A percentile compares a stretch with the other conserved stretches of the same genome.
These are phyloP conservation scores for Paecilomyces sp. DNA, from an alignment of 2,329 filamentous ascomycete genomes.

Conservation along the genomic window DNA sequence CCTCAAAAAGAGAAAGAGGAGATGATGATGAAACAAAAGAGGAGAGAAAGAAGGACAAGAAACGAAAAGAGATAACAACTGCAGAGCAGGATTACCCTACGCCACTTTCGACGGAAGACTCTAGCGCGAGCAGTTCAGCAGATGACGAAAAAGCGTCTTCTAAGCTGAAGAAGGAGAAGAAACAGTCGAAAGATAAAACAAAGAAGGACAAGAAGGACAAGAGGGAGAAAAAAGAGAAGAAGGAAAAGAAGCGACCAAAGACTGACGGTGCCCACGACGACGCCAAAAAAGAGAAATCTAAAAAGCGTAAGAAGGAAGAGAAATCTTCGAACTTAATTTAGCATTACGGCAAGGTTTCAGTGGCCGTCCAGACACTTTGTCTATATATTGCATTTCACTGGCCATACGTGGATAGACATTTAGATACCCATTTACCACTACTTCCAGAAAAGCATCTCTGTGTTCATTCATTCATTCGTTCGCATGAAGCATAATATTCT, in stretches of 20 bases:
- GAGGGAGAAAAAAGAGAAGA: slow-evolving; percentile 6
- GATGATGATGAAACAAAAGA: slow-evolving; percentile 14
- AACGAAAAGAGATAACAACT: slow-evolving; percentile 4
- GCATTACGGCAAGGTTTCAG: neutral
- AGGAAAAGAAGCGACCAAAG: slow-evolving; percentile 22
- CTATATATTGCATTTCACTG: neutral
- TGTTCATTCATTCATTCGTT: neutral
- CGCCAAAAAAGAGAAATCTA: slow-evolving; percentile 19
- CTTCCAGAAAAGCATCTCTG: neutral
- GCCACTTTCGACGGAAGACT: slow-evolving; percentile 20
- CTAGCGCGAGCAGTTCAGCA: slow-evolving; percentile 6
- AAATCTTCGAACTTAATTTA: neutral
- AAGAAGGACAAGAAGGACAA: slow-evolving; percentile 4
- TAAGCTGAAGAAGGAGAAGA: slow-evolving; percentile 4
- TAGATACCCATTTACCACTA: neutral
- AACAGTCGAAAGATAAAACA: slow-evolving; percentile 7
- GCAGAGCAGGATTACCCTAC: slow-evolving; percentile 20
- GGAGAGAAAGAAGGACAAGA: slow-evolving; percentile 9
- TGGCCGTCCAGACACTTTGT: neutral
- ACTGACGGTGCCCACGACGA: slow-evolving; percentile 13
- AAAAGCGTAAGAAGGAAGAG: slow-evolving; percentile 25
- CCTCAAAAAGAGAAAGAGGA: slow-evolving; percentile 1
- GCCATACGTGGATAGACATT: neutral
- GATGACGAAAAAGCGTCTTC: neutral
- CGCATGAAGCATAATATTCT: neutral